A percentile compares a stretch with the other conserved stretches of the same genome.
Evolutionary conservation across 2,329 filamentous ascomycete species (phyloP).

Genomic region (Alternaria alternata): DNA sequence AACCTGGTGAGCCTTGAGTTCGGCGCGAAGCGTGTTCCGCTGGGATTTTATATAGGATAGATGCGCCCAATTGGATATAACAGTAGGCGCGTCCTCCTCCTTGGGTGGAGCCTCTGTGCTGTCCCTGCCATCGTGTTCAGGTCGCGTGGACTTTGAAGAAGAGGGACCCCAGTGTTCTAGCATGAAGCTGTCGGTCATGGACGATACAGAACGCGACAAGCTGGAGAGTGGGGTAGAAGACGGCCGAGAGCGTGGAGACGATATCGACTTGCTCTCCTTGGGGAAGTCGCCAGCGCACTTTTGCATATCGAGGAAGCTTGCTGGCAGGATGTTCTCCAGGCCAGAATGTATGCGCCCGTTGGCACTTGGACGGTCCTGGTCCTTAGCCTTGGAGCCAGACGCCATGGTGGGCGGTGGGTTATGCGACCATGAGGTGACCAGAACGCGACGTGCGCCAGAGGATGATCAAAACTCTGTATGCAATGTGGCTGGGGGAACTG

Average conservation of each 20-base stretch:
- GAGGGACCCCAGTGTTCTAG: slow-evolving; percentile 35
- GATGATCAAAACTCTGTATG: slow-evolving; percentile 11
- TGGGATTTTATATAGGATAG: slow-evolving; percentile 48
- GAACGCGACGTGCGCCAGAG: slow-evolving; percentile 13
- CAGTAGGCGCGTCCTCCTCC: slow-evolving; percentile 34
- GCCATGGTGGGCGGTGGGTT: slow-evolving; percentile 28
- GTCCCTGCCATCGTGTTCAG: slow-evolving; percentile 20
- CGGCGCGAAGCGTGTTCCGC: slow-evolving; percentile 41
- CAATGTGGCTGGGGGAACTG: slow-evolving; percentile 26
- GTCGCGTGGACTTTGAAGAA: slow-evolving; percentile 20
- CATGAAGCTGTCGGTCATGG: slow-evolving; percentile 48
- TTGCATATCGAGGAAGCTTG: slow-evolving; percentile 28
- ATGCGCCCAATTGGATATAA: slow-evolving; percentile 49
- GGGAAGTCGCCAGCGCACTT: slow-evolving; percentile 15
- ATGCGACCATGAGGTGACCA: slow-evolving; percentile 23
- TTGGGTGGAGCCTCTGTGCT: slow-evolving; percentile 22
- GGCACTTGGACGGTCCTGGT: slow-evolving; percentile 28
- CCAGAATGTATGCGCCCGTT: slow-evolving; percentile 29
- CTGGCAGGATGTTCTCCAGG: slow-evolving; percentile 42
- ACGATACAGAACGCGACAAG: slow-evolving; percentile 42
- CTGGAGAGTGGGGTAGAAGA: slow-evolving; percentile 31
- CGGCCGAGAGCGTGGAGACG: slow-evolving; percentile 24
- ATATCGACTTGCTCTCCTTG: slow-evolving; percentile 31
- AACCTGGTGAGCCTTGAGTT: slow-evolving; percentile 45
- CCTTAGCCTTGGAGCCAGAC: slow-evolving; percentile 21